Conservation (phyloP, 2,329 filamentous ascomycete species). For the Penicillium corylophilum region DNA sequence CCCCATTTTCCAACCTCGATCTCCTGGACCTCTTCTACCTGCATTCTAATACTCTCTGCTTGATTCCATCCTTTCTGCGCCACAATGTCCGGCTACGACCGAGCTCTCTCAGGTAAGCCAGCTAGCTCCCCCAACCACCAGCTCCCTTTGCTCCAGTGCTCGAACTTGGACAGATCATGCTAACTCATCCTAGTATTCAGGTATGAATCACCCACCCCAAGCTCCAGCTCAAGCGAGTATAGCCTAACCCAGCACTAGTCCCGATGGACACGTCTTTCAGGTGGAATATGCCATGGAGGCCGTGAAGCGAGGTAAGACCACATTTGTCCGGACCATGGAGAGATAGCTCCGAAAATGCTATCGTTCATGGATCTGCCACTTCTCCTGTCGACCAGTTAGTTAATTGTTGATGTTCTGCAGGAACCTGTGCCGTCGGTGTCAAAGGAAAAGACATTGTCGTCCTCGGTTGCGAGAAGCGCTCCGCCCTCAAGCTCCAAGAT, state of each 20-base stretch:
- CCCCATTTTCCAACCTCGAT: constrained; percentile 7
- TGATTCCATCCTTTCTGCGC: constrained; percentile 5
- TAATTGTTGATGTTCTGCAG: constrained; percentile 45
- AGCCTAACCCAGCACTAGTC: constrained; percentile 63
- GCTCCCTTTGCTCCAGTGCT: constrained; percentile 31
- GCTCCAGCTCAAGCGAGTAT: constrained; percentile 13
- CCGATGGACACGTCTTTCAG: constrained; percentile 99
- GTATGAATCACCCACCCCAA: constrained; percentile 43
- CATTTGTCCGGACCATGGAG: constrained; percentile 8
- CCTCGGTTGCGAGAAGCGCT: constrained; percentile 96
- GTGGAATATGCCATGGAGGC: constrained; percentile 99
- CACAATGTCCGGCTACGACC: constrained; percentile 89
- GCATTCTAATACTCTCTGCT: neutral
- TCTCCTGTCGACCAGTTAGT: constrained; percentile 3
- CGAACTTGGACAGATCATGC: constrained; percentile 21
- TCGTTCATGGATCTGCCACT: constrained; percentile 15
- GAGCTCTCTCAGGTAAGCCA: constrained; percentile 91
- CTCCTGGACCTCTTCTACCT: neutral
- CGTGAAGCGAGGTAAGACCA: constrained; percentile 83
- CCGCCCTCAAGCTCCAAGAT: constrained; percentile 98
- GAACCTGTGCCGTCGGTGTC: constrained; percentile 95
- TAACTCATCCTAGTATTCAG: constrained; percentile 73
- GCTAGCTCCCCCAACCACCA: constrained; percentile 21
- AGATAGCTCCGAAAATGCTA: constrained; percentile 12
- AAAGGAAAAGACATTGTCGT: constrained; percentile 95